A percentile compares a stretch with the other conserved stretches of the same genome.
phyloP scores from a whole-genome alignment of 106 monocot species.

The Platanthera guangdongensis region DNA sequence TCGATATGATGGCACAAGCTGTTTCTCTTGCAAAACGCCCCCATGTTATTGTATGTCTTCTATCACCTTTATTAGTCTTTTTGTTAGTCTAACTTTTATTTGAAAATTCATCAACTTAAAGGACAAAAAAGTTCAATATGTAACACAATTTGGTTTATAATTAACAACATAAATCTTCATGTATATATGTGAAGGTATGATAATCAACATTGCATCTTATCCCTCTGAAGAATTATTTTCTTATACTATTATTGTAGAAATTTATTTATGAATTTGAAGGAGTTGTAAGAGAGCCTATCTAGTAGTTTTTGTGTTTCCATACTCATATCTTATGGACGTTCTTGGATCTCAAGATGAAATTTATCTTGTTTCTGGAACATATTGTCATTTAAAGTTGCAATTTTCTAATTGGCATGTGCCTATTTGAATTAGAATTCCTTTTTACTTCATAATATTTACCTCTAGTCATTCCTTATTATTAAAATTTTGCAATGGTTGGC shows the following conservation, averaged over 20 bases:
- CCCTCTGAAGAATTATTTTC: too few relatives aligned
- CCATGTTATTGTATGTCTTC: conserved; percentile 62
- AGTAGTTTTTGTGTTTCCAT: not conserved
- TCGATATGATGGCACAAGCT: conserved; percentile 67
- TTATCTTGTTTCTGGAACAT: not conserved
- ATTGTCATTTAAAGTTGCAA: not conserved
- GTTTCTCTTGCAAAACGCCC: conserved; percentile 81
- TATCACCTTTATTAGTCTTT: not conserved
- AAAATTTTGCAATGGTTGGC: too few relatives aligned
- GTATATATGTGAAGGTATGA: too few relatives aligned
- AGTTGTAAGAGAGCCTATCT: not conserved
- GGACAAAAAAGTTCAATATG: not conserved
- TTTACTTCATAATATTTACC: too few relatives aligned
- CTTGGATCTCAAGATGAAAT: not conserved
- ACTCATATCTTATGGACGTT: not conserved
- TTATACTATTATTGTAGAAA: too few relatives aligned
- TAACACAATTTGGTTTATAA: not conserved
- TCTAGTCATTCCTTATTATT: too few relatives aligned
- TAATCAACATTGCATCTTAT: too few relatives aligned
- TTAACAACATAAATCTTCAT: not conserved
- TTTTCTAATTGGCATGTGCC: not conserved
- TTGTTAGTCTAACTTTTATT: not conserved
- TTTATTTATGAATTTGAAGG: too few relatives aligned
- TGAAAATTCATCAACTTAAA: not conserved
- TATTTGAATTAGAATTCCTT: too few relatives aligned